Conservation (phyloP, 163 green algal genomes). For the Scenedesmus sp. region DNA sequence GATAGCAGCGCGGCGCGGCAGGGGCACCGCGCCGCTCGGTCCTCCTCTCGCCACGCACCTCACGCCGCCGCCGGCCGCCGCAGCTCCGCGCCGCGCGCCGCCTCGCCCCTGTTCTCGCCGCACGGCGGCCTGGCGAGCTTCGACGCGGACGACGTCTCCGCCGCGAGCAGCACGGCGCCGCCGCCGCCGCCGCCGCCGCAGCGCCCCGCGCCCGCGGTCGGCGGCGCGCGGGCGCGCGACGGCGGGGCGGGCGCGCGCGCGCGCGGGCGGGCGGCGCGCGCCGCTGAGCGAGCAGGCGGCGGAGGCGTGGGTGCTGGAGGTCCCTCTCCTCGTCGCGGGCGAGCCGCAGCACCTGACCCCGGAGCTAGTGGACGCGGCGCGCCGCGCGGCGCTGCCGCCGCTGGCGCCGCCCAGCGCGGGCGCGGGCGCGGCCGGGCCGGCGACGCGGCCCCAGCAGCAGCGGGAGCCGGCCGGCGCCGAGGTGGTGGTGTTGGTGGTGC, state of each 20-base stretch:
- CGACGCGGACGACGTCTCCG: no score
- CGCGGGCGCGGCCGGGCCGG: neutral
- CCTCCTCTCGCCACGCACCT: neutral
- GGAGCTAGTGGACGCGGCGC: constrained; percentile 1
- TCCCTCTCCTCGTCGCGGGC: neutral
- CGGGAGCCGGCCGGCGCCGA: constrained; percentile 1
- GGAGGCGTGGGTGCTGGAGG: constrained; percentile 18
- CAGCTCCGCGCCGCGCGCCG: no score
- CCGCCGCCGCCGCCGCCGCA: no score
- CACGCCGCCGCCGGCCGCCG: neutral
- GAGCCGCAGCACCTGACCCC: neutral
- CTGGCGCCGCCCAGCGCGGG: neutral
- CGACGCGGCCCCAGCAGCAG: neutral
- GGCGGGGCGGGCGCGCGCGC: no score
- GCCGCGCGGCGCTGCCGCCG: neutral
- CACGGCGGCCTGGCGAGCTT: no score
- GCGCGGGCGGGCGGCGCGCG: no score
- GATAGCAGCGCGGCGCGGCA: neutral
- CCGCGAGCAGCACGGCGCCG: no score
- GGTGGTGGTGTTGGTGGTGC: neutral
- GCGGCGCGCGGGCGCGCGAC: no score
- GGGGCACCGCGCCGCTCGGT: neutral
- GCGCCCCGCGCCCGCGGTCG: no score
- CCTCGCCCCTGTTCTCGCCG: no score
- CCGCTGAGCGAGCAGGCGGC: neutral